A percentile compares a stretch with the other conserved stretches of the same genome.
Conservation (phyloP, 176 grass and related monocot species). For the Zoysia japonica region DNA sequence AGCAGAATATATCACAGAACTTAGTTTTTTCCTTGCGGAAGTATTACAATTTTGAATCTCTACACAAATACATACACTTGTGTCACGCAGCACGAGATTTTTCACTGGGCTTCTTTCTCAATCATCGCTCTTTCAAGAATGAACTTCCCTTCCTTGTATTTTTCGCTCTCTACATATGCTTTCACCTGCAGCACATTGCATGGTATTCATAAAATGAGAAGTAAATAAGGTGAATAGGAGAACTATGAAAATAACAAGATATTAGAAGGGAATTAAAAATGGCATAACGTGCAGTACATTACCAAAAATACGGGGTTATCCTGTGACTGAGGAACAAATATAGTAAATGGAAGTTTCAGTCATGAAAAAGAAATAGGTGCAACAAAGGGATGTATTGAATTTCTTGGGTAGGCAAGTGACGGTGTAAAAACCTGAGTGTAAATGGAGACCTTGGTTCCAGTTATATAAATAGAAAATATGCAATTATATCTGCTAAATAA, state of each 20-base stretch:
- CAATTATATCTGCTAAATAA: neutral
- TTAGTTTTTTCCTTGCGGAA: neutral
- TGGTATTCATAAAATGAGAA: neutral
- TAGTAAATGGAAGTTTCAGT: neutral
- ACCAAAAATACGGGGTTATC: neutral
- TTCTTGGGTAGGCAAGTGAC: neutral
- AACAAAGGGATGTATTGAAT: neutral
- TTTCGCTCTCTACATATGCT: constrained; percentile 60
- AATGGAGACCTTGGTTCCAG: neutral
- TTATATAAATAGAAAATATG: neutral
- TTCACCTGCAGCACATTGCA: constrained; percentile 51
- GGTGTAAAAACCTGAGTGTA: neutral
- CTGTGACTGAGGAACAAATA: neutral
- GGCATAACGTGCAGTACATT: neutral
- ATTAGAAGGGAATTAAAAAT: neutral
- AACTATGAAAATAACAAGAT: neutral
- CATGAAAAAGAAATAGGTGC: neutral
- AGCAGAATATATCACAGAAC: too few relatives aligned
- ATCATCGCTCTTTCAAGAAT: constrained; percentile 61
- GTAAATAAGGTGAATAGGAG: neutral
- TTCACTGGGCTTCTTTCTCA: constrained; percentile 48
- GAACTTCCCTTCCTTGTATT: constrained; percentile 82
- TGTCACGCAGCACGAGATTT: neutral
- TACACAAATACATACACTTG: constrained; percentile 15
- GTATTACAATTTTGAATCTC: neutral